Evolutionary conservation across 768 basidiomycete species (phyloP), one percentile per base, ranked within the genome.

Genomic region (Sporobolomyces roseus): DNA sequence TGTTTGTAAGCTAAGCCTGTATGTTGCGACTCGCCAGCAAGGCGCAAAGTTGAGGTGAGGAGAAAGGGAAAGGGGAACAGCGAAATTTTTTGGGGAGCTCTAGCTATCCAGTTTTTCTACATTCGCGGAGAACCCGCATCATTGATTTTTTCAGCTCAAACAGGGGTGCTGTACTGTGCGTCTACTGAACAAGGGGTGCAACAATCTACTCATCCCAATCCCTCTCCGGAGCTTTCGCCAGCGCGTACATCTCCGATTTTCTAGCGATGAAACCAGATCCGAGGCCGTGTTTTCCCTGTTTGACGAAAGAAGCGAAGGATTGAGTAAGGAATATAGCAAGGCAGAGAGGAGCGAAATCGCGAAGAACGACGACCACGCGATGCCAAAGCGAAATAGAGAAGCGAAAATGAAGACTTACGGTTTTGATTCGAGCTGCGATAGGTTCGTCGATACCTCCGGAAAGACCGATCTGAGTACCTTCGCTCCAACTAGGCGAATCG

Each of bases 381-480:
- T n/a, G 21, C 25, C 12, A 27, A 38, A 35, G 60, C 41, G 65
- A 45, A n/a, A 19, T 9, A 36, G 29, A 33, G 13, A 52, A 38
- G 19, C 27, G 41, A n/a, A 23, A 25, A 41, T 9, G 38, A 41
- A 53, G 29, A 58, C 68, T 30, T 29, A 63, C 65, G 2, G 64
- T 65, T 56, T 73, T 73, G 65, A 73, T 60, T 0, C 65, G 45
- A 21, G 72, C 72, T 0, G 46, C 65, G 53, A 73, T 65, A 12
- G 72, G 72, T 38, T 67, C 63, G 29, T 48, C n/a, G 12, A 70
- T 60, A 8, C 63, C 72, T 33, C 65, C 68, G 2, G 65, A 66
- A 0, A 66, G 45, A 9, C 72, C 72, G 50, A 73, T 73, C 36
- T 66, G 61, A 4, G 14, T 33, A 33, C 72, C 72, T 30, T 70